Evolutionary conservation across 2,329 filamentous ascomycete genomes (phyloP).

Genomic region (Pestalotiopsis sp.): DNA sequence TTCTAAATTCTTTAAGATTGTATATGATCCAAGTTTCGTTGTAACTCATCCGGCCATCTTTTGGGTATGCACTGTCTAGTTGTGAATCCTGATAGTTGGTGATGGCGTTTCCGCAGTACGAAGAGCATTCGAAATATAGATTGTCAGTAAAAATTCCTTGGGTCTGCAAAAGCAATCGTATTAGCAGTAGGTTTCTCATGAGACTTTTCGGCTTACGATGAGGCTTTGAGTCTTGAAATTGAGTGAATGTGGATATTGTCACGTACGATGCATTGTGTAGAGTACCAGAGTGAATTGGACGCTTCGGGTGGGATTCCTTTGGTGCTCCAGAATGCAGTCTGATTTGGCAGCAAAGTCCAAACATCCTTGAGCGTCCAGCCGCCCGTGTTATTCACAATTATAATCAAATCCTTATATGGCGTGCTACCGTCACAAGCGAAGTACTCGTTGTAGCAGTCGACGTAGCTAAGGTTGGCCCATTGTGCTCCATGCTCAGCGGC

Average conservation of each 20-base stretch:
- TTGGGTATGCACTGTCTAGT: too few species aligned
- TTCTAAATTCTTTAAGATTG: too few species aligned
- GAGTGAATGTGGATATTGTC: neutral
- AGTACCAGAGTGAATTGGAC: neutral
- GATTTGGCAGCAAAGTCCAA: slow-evolving; percentile 19
- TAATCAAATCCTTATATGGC: neutral
- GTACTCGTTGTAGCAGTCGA: slow-evolving; percentile 9
- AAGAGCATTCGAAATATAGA: too few species aligned
- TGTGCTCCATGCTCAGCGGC: neutral
- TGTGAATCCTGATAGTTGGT: too few species aligned
- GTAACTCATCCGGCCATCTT: too few species aligned
- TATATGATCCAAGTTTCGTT: too few species aligned
- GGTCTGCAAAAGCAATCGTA: too few species aligned
- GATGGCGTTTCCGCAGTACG: too few species aligned
- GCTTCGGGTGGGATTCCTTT: slow-evolving; percentile 15
- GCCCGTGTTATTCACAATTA: slow-evolving; percentile 12
- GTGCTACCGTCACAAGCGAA: neutral
- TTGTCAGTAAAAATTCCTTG: too few species aligned
- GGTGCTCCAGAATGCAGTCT: slow-evolving; percentile 18
- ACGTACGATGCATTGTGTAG: neutral
- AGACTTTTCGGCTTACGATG: too few species aligned
- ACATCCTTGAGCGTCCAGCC: slow-evolving; percentile 21
- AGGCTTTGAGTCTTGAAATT: too few species aligned
- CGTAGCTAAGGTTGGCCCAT: slow-evolving; percentile 4
- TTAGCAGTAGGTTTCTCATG: too few species aligned